A percentile compares a stretch with the other conserved stretches of the same genome.
These are phyloP conservation scores for Aspergillus conjunctus DNA, from an alignment of 495 filamentous ascomycete species.

Conservation along the genomic window DNA sequence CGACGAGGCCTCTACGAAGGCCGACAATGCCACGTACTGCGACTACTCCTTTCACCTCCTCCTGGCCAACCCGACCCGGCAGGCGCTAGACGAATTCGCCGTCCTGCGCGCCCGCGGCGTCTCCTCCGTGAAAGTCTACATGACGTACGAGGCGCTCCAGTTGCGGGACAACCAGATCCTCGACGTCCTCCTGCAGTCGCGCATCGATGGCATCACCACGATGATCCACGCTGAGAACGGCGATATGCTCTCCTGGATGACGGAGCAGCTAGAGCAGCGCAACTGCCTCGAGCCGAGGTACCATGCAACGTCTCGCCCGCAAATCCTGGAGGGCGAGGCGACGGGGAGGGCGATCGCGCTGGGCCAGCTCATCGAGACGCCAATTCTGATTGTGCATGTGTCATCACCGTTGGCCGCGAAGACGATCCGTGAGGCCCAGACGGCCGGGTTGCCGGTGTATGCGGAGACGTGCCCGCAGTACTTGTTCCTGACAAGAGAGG, in stretches of 20 bases:
- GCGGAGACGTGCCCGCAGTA: slow-evolving; percentile 70
- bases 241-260: slow-evolving; percentile 55
- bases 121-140: slow-evolving; percentile 62
- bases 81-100: slow-evolving; percentile 47
- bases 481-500: slow-evolving; percentile 57
- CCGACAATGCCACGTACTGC: slow-evolving; percentile 51
- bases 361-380: slow-evolving; percentile 54
- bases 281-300: slow-evolving; percentile 54
- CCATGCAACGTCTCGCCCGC: slow-evolving; percentile 55
- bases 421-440: slow-evolving; percentile 59
- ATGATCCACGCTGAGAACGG: slow-evolving; percentile 67
- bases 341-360: slow-evolving; percentile 61
- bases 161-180: slow-evolving; percentile 58
- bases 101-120: slow-evolving; percentile 45
- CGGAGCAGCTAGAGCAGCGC: slow-evolving; percentile 46
- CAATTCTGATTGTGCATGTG: slow-evolving; percentile 62
- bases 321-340: slow-evolving; percentile 58
- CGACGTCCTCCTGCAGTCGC: slow-evolving; percentile 53
- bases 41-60: slow-evolving; percentile 65
- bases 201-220: slow-evolving; percentile 50
- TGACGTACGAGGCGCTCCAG: slow-evolving; percentile 62
- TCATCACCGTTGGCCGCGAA: slow-evolving; percentile 51
- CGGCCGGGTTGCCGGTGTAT: slow-evolving; percentile 54
- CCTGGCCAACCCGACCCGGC: slow-evolving; percentile 50
- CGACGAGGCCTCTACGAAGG: slow-evolving; percentile 17